Base-by-base conservation (phyloP, 1,284 basidiomycete species). In the Trametes sp. region DNA sequence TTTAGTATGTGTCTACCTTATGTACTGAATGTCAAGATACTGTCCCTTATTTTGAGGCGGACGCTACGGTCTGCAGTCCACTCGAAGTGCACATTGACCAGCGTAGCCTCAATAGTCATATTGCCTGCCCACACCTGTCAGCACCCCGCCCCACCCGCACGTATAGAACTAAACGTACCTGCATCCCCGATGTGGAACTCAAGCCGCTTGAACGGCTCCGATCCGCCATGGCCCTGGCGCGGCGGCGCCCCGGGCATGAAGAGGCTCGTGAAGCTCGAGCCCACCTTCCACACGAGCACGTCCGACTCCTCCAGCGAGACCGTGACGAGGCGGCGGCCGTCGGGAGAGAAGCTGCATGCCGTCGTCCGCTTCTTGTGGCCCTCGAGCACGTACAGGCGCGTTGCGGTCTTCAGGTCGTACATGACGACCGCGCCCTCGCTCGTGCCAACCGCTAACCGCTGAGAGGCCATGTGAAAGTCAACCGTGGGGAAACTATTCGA, bases 331-430 rank as follows among this genome's bases (percentile, higher is more conserved):
- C 98, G 82, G 21, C 95, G 81, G 0, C 98, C 97, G 73, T 99
- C 98, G 0, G 95, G 92, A 2, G 95, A 96, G 75, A 98, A 98
- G 59, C 88, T 92, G 65, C 93, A 89, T 0, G 93, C 94, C 0
- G 91, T 86, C 7, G 95, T 87, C 0, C 85, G 80, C 68, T 88
- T 87, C 70, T 88, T 88, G 79, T 98, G 96, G 0, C 94, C 92
- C 71, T 98, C 96, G 10, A 99, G 86, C 0, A 99, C 94, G 73
- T 98, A 98, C 8, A 99, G 81, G 13, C 97, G 87, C 2, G 94
- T 98, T 0, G 95, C 96, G 0, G 96, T 96, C 77, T 98, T 98
- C 55, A 99, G 84, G 73, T 99, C 98, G 75, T 98, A 98, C 87
- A 98, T 95, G 68, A 98, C 88, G 50, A 95, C 88, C 0, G 93